phyloP scores from a whole-genome alignment of 1,139 yeast species.

The Scheffersomyces titani region DNA sequence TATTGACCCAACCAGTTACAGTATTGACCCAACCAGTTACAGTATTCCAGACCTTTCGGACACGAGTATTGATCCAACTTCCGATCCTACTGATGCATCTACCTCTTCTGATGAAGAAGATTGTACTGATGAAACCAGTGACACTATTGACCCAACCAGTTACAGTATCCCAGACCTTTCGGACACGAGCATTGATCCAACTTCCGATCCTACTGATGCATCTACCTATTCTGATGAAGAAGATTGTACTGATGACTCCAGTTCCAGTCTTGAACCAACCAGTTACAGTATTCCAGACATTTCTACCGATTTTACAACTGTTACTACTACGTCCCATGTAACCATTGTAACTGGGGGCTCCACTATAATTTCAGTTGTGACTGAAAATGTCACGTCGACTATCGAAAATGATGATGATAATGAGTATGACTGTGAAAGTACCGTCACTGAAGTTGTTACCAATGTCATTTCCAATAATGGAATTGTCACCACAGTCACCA shows the following conservation, averaged over 20 bases:
- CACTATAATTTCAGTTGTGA: background rate
- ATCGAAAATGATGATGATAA: slow-evolving; percentile 1
- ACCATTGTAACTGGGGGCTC: background rate
- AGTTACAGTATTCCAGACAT: background rate
- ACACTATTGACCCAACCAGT: background rate
- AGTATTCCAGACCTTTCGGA: background rate
- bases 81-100: background rate
- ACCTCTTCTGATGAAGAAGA: background rate
- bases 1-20: background rate
- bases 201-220: background rate
- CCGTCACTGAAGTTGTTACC: slow-evolving; percentile 5
- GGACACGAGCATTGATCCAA: no score
- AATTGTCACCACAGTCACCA: background rate
- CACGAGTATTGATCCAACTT: background rate
- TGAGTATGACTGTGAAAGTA: slow-evolving; percentile 10
- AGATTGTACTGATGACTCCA: background rate
- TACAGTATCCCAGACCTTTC: background rate
- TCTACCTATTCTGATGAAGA: background rate
- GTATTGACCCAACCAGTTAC: background rate
- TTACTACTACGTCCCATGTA: background rate
- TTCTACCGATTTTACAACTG: background rate
- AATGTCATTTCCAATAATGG: background rate
- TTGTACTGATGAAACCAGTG: background rate
- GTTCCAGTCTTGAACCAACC: background rate
- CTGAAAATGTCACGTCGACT: background rate